Conservation (phyloP, 225 moss, liverwort and hornwort species). For the Sphagnum contortum region DNA sequence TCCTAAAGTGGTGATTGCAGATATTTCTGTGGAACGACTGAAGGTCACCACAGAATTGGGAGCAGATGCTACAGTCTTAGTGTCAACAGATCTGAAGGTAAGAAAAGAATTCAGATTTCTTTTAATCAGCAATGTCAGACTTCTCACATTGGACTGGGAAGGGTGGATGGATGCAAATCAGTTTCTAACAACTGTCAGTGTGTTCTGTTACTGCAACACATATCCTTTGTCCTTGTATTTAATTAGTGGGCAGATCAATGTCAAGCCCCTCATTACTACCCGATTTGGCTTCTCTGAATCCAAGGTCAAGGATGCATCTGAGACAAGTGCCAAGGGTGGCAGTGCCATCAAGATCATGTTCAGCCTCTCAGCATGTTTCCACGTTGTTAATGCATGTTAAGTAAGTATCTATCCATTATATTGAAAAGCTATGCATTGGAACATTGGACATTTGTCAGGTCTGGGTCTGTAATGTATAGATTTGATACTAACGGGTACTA, state of each 20-base stretch:
- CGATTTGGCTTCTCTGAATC: slow-evolving; percentile 57
- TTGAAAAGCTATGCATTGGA: too few relatives aligned
- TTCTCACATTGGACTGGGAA: too few relatives aligned
- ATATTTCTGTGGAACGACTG: slow-evolving; percentile 49
- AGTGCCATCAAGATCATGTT: slow-evolving; percentile 88
- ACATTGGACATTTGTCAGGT: too few relatives aligned
- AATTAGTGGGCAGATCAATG: slow-evolving; percentile 49
- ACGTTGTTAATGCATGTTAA: too few relatives aligned
- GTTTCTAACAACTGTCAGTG: slow-evolving; percentile 25
- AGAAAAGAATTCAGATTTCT: too few relatives aligned
- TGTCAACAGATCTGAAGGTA: slow-evolving; percentile 14
- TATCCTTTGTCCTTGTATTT: slow-evolving; percentile 64
- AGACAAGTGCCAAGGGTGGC: slow-evolving; percentile 47
- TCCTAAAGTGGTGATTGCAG: slow-evolving; percentile 45
- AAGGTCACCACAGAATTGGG: slow-evolving; percentile 44
- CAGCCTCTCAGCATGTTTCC: slow-evolving; percentile 28
- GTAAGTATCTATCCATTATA: too few relatives aligned
- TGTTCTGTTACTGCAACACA: slow-evolving; percentile 72
- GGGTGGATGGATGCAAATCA: too few relatives aligned
- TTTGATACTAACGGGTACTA: too few relatives aligned
- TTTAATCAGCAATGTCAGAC: too few relatives aligned
- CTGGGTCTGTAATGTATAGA: too few relatives aligned
- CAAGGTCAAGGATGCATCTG: slow-evolving; percentile 63
- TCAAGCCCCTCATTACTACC: slow-evolving; percentile 70
- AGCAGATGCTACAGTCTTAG: slow-evolving; percentile 40